Evolutionary conservation across 129 eudicot genomes (phyloP), one percentile per base, ranked within the genome.

Genomic region (Flaveria brownii): DNA sequence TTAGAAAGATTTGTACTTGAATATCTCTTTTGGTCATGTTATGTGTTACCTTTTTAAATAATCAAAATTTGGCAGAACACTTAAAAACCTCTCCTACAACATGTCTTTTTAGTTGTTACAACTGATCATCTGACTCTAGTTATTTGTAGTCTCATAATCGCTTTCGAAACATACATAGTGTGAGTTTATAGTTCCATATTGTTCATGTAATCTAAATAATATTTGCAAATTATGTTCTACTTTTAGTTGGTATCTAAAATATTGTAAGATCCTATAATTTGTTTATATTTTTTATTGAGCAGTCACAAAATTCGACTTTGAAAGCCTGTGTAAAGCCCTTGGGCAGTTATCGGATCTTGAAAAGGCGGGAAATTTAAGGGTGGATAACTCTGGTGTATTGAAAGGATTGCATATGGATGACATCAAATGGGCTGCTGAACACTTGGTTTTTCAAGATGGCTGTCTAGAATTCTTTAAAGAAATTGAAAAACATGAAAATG

Each of bases 381-480:
- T 88, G 71, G 66, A 74, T n/a, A 11, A 60, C 25, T 83, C 86
- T 50, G 84, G 81, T 81, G 81, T 88, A 45, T 72, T 85, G 62
- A 88, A 83, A 75, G 89, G 87, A 66, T 79, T 88, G 55, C 77
- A 78, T 77, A 78, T 74, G 61, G 86, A 79, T 59, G 92, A 85
- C 74, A 81, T 88, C 36, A 85, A 78, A 60, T 68, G 89, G 84
- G 89, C 89, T 4, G 86, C 88, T 17, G 89, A 83, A 71, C 84
- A 71, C 54, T 85, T 88, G 28, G 54, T 77, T 56, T 79, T 88
- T 70, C 92, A 85, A 88, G 86, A 85, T 52, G 89, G 92, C 54
- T 88, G 89, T 73, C 33, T 68, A 57, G 81, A 72, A 51, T 85
- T 88, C 81, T 85, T 85, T 59, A 77, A 57, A 68, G 86, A 82